These are phyloP conservation scores for Lupinus albus DNA, from an alignment of 306 rosid genomes.

Conservation along the genomic window DNA sequence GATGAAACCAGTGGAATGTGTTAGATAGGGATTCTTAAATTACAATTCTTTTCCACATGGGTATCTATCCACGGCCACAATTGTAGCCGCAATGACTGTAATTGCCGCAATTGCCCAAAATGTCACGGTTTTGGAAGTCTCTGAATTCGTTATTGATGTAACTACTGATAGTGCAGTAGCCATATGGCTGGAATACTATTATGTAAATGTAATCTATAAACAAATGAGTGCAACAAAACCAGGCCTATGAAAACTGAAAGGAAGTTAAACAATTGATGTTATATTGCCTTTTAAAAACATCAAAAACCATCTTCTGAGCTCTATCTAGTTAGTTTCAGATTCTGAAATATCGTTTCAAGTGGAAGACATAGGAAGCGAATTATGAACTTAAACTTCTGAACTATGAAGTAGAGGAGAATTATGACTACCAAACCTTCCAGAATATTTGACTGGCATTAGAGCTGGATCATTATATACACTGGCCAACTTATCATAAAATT, in stretches of 20 bases:
- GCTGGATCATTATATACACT: constrained; percentile 71
- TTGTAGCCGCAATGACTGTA: too few species aligned
- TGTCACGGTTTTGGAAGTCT: too few species aligned
- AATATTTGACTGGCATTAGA: constrained; percentile 50
- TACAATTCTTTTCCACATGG: too few species aligned
- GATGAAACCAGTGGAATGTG: too few species aligned
- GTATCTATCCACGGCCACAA: too few species aligned
- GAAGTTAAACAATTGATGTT: not conserved
- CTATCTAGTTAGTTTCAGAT: constrained; percentile 14
- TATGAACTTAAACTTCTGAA: constrained; percentile 40
- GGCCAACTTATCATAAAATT: constrained; percentile 56
- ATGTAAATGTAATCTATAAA: not conserved
- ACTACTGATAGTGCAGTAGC: too few species aligned
- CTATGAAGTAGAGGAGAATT: constrained; percentile 56
- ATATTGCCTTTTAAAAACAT: not conserved
- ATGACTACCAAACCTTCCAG: constrained; percentile 39
- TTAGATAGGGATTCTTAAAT: too few species aligned
- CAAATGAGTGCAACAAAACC: not conserved
- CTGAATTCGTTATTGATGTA: too few species aligned
- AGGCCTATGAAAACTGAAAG: constrained; percentile 19
- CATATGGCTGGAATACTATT: too few species aligned
- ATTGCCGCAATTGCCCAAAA: too few species aligned
- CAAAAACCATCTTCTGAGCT: constrained; percentile 24
- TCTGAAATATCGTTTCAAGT: constrained; percentile 15
- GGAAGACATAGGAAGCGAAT: constrained; percentile 5